Base-by-base conservation (phyloP, 1,284 basidiomycete genomes). In the Coniophora puteana region DNA sequence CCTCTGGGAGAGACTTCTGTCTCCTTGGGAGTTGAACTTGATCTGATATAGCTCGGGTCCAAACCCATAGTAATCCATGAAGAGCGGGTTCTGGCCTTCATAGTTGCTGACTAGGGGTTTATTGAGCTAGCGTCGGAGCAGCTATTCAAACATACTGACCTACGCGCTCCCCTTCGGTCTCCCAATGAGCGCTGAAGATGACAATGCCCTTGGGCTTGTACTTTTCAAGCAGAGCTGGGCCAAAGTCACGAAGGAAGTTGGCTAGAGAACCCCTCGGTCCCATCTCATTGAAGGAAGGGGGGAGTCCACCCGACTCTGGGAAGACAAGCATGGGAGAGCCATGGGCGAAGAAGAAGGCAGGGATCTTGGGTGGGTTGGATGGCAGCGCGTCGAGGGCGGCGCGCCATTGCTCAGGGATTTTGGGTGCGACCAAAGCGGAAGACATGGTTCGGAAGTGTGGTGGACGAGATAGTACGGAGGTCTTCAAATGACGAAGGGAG, bases 181-280 rank as follows among this genome's bases (percentile, higher is more conserved):
- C 86, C 84, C 84, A 89, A 52, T 89, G 86, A 13, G 86, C 86
- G 50, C 82, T 86, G 63, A 89, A 87, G 1, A 89, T 83, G 2
- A 89, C 74, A 43, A 89, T 82, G 10, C 74, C 85, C 54, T 78
- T 81, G 2, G 85, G 84, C 29, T 76, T 69, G 59, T 89, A 89
- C 58, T 88, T 88, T 40, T 75, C 56, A 36, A 87, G 52, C 21
- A 90, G 57, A 0, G 68, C 67, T 2, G 79, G 78, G 1, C 86
- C 86, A 59, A 89, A 86, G 46, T 82, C 78, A 33, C 63, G 65
- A 43, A 90, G 61, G 58, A 89, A 90, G 7, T 57, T 53, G 1
- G 75, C 76, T 11, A 86, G 65, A 3, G 75, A 68, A 1, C 83
- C 78, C 5, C 65, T 64, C 2, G 76, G 69, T 2, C 81, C 81